Percentiles rank a stretch among this genome's conserved stretches.
Evolutionary conservation across 495 filamentous ascomycete genomes (phyloP).

Genomic region (Aspergillus sclerotioniger): DNA sequence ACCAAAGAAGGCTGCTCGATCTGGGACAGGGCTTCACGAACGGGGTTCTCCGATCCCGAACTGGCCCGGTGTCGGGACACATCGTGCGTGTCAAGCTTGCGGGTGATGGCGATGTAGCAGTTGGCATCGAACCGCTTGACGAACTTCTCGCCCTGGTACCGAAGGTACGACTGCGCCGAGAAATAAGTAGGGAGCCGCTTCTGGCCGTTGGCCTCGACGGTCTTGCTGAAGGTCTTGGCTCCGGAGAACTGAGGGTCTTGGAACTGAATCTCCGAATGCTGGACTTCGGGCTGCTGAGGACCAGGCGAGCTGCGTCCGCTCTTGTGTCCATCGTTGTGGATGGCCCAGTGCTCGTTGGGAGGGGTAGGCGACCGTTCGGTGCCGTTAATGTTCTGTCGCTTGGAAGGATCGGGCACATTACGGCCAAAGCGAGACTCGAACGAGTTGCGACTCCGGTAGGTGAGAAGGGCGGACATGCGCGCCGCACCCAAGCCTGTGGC

Average conservation of each 20-base stretch:
- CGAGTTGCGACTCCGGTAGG: constrained; percentile 93
- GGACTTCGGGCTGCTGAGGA: constrained; percentile 13
- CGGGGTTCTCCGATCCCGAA: constrained; percentile 44
- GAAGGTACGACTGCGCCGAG: constrained; percentile 94
- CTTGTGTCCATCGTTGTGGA: constrained; percentile 94
- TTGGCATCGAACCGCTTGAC: constrained; percentile 96
- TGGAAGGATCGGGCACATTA: constrained; percentile 83
- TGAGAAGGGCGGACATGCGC: constrained; percentile 93
- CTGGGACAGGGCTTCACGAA: constrained; percentile 70
- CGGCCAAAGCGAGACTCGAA: constrained; percentile 94
- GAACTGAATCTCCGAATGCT: constrained; percentile 37
- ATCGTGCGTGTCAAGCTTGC: constrained; percentile 98
- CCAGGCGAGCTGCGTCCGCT: constrained; percentile 37
- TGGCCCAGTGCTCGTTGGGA: constrained; percentile 81
- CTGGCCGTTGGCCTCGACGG: constrained; percentile 25
- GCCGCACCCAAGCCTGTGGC: constrained; percentile 85
- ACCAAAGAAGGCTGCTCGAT: constrained; percentile 88
- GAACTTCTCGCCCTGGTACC: constrained; percentile 97
- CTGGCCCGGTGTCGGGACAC: constrained; percentile 68
- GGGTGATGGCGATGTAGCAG: constrained; percentile 97
- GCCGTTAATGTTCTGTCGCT: constrained; percentile 74
- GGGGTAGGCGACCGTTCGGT: constrained; percentile 60
- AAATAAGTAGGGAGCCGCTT: constrained; percentile 79
- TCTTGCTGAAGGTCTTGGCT: constrained; percentile 49
- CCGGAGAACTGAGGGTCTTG: constrained; percentile 81